Evolutionary conservation across 768 basidiomycete species (phyloP).

Genomic region (Lentinula raphanica): DNA sequence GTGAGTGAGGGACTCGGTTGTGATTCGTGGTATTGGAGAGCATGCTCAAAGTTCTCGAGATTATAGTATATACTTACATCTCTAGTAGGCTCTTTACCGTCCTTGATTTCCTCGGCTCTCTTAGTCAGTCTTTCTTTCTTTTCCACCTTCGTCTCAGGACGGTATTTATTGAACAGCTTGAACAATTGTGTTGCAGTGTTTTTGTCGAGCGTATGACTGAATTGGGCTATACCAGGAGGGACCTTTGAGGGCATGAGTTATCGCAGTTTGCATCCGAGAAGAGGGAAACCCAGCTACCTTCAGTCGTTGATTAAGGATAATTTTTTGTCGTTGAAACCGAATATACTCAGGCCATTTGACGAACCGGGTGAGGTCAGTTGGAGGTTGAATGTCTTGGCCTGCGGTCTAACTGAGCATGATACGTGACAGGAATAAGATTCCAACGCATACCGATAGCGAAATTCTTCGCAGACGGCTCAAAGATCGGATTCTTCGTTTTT

Average conservation of each 20-base stretch:
- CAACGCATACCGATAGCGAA: constrained; percentile 81
- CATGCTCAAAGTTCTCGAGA: background rate
- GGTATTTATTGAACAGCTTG: constrained; percentile 97
- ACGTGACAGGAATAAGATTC: background rate
- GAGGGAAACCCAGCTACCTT: too few species aligned
- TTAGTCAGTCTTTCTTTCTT: constrained; percentile 91
- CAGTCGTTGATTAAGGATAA: constrained; percentile 94
- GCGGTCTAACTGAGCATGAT: background rate
- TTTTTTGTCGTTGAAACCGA: constrained; percentile 96
- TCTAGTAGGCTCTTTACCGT: constrained; percentile 57
- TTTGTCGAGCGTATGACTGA: constrained; percentile 97
- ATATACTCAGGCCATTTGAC: constrained; percentile 99
- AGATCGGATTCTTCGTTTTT: constrained; percentile 90
- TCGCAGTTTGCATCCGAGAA: background rate
- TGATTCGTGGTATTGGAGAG: background rate
- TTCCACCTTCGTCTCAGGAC: constrained; percentile 91
- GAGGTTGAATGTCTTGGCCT: constrained; percentile 94
- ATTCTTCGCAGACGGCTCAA: constrained; percentile 86
- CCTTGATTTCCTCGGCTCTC: constrained; percentile 71
- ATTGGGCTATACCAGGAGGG: constrained; percentile 96
- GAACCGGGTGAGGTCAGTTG: constrained; percentile 90
- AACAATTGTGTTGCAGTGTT: constrained; percentile 98
- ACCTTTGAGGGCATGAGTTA: constrained; percentile 31
- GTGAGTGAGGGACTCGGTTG: background rate
- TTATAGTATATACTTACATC: constrained; percentile 26